Base-by-base conservation (phyloP, 108 stramenopile genomes). In the Conticribra weissflogii region DNA sequence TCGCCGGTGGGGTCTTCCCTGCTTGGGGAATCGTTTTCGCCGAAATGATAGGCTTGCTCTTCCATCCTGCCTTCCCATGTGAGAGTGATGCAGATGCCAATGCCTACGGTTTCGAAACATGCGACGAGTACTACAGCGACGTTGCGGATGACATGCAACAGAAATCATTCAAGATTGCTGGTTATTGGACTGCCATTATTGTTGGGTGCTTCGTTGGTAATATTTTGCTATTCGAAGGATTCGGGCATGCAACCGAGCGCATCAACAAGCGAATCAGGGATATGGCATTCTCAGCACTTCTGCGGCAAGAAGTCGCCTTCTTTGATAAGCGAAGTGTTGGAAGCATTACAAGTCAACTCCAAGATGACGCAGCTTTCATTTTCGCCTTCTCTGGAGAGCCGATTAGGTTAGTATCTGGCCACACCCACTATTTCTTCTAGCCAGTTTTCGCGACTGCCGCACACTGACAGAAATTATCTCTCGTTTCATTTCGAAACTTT, bases 301-400 rank as follows among this genome's bases (percentile, higher is more conserved):
- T 90, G 18, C 81, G 90, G 0, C 90, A 90, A 63, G 93, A 94
- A 48, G 81, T 87, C 18, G 86, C 87, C 0, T 94, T 80, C 55
- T 91, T 89, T 60, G 93, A 94, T 59, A 82, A 76, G 52, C 78
- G 76, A 7, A 72, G 68, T 41, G 84, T 88, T 18, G 92, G 91
- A 17, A 77, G 76, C 18, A 82, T 95, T 25, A 90, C 96, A 1
- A 77, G 88, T 46, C 88, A 87, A 54, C 78, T 98, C 2, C 86
- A 89, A 56, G 90, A 90, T 27, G 96, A 96, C 76, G 87, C 90
- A 9, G 76, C 91, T 0, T 65, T 85, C 16, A 77, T 94, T 32
- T 81, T 88, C 47, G 72, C 85, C 2, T 92, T 91, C 56, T 72
- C 74, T 34, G 86, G 90, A 0, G 87, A 90, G 33, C 89, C 93